Evolutionary conservation across 495 filamentous ascomycete genomes (phyloP), one percentile per base, ranked within the genome.

Genomic region (Penicillium atrosanguineum): DNA sequence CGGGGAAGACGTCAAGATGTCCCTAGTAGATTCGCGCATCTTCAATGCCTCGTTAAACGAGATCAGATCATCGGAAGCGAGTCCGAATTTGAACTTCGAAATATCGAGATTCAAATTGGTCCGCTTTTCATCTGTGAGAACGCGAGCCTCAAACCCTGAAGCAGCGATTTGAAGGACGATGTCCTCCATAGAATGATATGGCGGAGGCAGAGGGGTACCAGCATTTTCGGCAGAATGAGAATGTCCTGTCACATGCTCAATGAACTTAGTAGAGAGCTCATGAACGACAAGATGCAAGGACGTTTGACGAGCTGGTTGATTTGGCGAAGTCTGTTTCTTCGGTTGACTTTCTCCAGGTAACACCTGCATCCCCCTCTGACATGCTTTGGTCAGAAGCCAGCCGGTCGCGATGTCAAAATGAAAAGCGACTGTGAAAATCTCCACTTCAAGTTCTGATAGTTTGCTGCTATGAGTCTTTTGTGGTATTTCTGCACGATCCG

Each of bases 61-160:
- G 46, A 95, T 67, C 28, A 95, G 83, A 54, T 85, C 75, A 26
- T 87, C 85, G n/a, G 83, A 79, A 7, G 80, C 79, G 68, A 88
- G 90, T 8, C 88, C 89, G 48, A 96, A 82, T 0, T 65, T 72
- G 61, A 95, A 86, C 53, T 85, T 90, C 38, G 84, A 77, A 3
- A 93, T 61, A 43, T 67, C 46, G 7, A 75, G 54, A 14, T 60
- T 58, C 5, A 76, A 47, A 12, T 60, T 68, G 14, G 57, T 63
- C 21, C 29, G 61, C 23, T 60, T 56, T 11, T 60, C 55, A 34
- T 50, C 44, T 2, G 51, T 18, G 7, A 58, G 62, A n/a, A 71
- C 53, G 8, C 62, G 55, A n/a, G 62, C 52, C 39, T 60, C 62
- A 40, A 71, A 31, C 0, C 61, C 72, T 23, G 67, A 61, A 16